Base-by-base conservation (phyloP, 352 stramenopile genomes). In the Phytophthora lateralis region DNA sequence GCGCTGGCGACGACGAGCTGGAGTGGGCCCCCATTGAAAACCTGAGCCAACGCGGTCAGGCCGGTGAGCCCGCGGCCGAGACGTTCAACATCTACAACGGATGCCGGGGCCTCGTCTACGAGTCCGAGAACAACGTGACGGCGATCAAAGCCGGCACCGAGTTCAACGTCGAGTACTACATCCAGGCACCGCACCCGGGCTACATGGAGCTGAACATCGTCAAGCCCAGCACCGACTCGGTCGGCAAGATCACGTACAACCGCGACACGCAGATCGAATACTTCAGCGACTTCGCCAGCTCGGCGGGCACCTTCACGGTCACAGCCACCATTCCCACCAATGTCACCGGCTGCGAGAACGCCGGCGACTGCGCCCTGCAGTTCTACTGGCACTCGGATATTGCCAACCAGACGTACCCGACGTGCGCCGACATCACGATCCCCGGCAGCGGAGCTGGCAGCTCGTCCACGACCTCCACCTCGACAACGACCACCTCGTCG, bases 21-120 rank as follows among this genome's bases (percentile, higher is more conserved):
- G 44, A 76, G 26, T 85, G 64, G 61, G 71, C 78, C 2, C 76
- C 78, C 3, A 71, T 88, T n/a, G 71, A 88, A 56, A 78, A 80
- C 56, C 56, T 88, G 50, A 71, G 68, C 54, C 55, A 84, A 38
- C 76, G 78, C 35, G 78, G 71, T 45, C 78, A 88, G 37, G 50
- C 65, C 3, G 75, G 77, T 38, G 63, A 77, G 20, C 78, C 78
- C 0, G 71, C 58, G 1, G 71, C 68, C 14, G 53, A 63, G 24
- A 82, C 71, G 32, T 88, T 85, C 56, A 73, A 82, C 50, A 74
- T 88, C 26, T 76, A 75, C 68, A 88, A 88, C 62, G 78, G 78
- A 2, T 88, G 76, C 49, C 76, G 78, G 20, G 78, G 76, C 27
- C 76, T 81, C 39, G 72, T 85, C 30, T 85, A 83, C 66, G 78